Conservation (phyloP, 2,329 filamentous ascomycete genomes). For the Neofusicoccum laricinum region DNA sequence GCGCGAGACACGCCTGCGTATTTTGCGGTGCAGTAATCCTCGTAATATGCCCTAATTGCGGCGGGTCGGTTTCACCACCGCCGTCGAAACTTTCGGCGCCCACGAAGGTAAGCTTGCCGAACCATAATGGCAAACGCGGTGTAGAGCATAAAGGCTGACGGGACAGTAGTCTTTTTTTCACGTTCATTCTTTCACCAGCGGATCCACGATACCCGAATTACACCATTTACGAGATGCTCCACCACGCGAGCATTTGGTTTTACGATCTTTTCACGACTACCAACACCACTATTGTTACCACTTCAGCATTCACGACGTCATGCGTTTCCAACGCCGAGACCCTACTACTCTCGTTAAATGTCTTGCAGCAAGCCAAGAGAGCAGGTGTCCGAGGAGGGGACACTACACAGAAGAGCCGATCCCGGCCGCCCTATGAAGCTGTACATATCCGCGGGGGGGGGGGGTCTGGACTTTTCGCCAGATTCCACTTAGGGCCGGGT, state of each 20-base stretch:
- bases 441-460: no score
- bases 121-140: neutral
- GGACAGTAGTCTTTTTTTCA: neutral
- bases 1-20: slow-evolving; percentile 1
- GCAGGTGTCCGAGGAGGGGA: neutral
- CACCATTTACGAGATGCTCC: neutral
- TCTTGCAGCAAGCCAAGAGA: neutral
- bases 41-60: neutral
- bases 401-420: neutral
- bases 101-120: slow-evolving; percentile 2
- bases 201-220: neutral
- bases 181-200: neutral
- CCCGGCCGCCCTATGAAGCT: no score
- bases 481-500: no score
- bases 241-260: neutral
- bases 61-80: neutral
- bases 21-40: neutral
- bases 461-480: no score
- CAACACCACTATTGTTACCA: neutral
- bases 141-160: neutral
- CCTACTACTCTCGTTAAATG: neutral
- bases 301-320: neutral
- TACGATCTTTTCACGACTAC: neutral
- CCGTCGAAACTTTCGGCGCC: neutral
- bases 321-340: neutral